Conservation (phyloP, 2,329 filamentous ascomycete genomes). For the Pleoardoris graminearum region DNA sequence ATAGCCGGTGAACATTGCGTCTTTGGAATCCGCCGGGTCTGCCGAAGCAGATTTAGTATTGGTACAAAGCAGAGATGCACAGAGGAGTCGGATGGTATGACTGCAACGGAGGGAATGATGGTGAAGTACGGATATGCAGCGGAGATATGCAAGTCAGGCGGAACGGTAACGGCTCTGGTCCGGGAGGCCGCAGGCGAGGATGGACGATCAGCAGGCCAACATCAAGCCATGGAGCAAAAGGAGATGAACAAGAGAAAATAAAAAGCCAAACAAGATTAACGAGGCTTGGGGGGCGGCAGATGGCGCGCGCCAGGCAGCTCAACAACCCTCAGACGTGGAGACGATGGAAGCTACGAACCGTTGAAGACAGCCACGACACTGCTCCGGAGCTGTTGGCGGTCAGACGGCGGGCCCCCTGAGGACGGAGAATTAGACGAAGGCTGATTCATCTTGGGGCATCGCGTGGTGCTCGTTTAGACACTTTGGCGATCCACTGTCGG, state of each 20-base stretch:
- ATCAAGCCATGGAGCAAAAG: neutral
- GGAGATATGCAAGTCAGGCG: slow-evolving; percentile 4
- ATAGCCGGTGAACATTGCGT: slow-evolving; percentile 55
- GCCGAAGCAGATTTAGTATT: slow-evolving; percentile 15
- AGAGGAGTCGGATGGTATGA: neutral
- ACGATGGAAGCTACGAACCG: slow-evolving; percentile 29
- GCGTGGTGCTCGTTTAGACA: slow-evolving; percentile 17
- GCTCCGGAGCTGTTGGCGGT: slow-evolving; percentile 38
- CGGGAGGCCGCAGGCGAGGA: slow-evolving; percentile 13
- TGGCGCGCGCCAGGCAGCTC: slow-evolving; percentile 7
- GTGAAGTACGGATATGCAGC: slow-evolving; percentile 3
- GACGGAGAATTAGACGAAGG: slow-evolving; percentile 42
- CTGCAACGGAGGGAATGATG: neutral
- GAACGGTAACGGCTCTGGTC: slow-evolving; percentile 7
- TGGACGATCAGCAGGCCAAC: slow-evolving; percentile 12
- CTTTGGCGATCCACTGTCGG: slow-evolving; percentile 11
- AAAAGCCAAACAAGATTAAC: slow-evolving; percentile 4
- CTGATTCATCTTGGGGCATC: slow-evolving; percentile 23
- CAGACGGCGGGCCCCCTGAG: slow-evolving; percentile 33
- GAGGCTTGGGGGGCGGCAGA: slow-evolving; percentile 1
- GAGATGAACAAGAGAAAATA: neutral
- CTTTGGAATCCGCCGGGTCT: slow-evolving; percentile 32
- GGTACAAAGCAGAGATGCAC: slow-evolving; percentile 1
- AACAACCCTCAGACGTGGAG: neutral
- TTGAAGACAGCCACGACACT: slow-evolving; percentile 48